Evolutionary conservation across 352 stramenopile genomes (phyloP), one percentile per base, ranked within the genome.

Genomic region (Phytophthora gonapodyides): DNA sequence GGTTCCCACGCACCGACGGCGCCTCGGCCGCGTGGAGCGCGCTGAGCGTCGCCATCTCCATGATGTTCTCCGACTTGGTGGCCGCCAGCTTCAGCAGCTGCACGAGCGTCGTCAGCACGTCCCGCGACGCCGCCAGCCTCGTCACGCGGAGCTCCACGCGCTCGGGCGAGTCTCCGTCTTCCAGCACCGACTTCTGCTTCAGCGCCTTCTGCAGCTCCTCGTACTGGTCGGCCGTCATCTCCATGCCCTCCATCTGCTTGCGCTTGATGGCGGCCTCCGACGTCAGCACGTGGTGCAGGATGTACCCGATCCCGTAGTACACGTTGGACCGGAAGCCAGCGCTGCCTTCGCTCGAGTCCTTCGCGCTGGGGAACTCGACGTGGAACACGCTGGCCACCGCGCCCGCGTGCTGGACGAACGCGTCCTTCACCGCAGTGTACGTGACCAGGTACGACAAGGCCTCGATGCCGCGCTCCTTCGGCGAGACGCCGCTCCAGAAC

Each of bases 151-250:
- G 35, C 11, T 86, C 62, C 3, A 97, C 83, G 9, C 80, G 69
- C 10, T 97, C 90, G 3, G 80, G 71, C 6, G 84, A 81, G 50
- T 98, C 91, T 17, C 98, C 85, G 45, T 95, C 87, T 24, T 95
- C 93, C 44, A 99, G 85, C 27, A 91, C 77, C 12, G 94, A 98
- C 65, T 99, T 98, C 55, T 97, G 91, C 54, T 96, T 95, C 16
- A 96, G 75, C 44, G 98, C 86, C 48, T 95, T 88, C 72, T 98
- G 92, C 15, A 99, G 78, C 71, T 99, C 87, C 81, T 99, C 96
- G 71, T 99, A 99, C 73, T 99, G 95, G 58, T 99, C 96, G 33
- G 95, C 84, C 0, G 94, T 98, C 56, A 99, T 92, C 61, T 99
- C 96, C 79, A 98, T 98, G 9, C 94, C 94, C 31, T 95, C 84